Conservation (phyloP, 192 early-diverging fungal genomes). For the Kickxella alabastrina region DNA sequence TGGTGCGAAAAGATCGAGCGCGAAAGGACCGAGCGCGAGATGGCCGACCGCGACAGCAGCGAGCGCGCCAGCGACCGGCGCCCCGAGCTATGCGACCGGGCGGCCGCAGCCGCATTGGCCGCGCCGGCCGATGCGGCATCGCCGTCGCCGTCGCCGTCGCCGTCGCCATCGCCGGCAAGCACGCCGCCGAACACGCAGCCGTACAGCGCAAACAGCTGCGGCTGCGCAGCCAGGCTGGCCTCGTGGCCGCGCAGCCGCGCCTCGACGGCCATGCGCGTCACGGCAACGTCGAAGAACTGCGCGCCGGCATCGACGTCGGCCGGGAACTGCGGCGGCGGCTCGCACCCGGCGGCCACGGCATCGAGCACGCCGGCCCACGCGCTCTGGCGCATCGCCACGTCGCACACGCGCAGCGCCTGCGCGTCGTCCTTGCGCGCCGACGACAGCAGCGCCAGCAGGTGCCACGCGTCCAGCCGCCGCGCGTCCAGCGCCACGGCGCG, state of each 20-base stretch:
- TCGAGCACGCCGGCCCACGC: slow-evolving; percentile 45
- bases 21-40: slow-evolving; percentile 32
- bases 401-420: slow-evolving; percentile 62
- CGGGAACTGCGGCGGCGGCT: neutral
- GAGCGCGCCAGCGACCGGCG: slow-evolving; percentile 40
- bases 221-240: slow-evolving; percentile 52
- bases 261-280: slow-evolving; percentile 58
- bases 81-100: slow-evolving; percentile 36
- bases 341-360: slow-evolving; percentile 8
- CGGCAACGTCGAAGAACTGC: slow-evolving; percentile 57
- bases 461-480: slow-evolving; percentile 65
- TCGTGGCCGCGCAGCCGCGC: slow-evolving; percentile 54
- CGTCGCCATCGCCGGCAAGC: slow-evolving; percentile 1
- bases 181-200: slow-evolving; percentile 44
- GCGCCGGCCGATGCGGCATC: slow-evolving; percentile 24
- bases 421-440: slow-evolving; percentile 65
- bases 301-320: slow-evolving; percentile 53
- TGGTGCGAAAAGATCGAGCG: slow-evolving; percentile 41
- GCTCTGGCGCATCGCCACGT: slow-evolving; percentile 59
- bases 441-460: slow-evolving; percentile 63
- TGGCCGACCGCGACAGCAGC: slow-evolving; percentile 33
- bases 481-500: slow-evolving; percentile 55
- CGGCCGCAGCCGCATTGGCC: no score
- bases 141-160: slow-evolving; percentile 6
- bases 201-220: slow-evolving; percentile 62